phyloP scores from a whole-genome alignment of 768 basidiomycete genomes.

The Leccinum broughii region DNA sequence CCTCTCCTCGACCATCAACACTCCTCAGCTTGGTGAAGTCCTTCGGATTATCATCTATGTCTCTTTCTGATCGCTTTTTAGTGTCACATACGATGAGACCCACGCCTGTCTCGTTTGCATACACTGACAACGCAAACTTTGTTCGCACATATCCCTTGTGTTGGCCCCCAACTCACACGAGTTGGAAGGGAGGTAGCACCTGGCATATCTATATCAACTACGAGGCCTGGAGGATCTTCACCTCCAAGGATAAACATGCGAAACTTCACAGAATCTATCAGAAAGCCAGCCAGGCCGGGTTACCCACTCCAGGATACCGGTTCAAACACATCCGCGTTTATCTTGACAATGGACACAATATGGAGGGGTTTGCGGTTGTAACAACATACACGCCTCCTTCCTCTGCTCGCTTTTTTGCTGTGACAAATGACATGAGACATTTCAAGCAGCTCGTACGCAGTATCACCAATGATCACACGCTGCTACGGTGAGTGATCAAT shows the following conservation, averaged over 20 bases:
- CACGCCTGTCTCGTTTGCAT: neutral
- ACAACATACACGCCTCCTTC: neutral
- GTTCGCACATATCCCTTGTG: neutral
- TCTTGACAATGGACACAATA: fast-evolving
- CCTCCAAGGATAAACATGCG: neutral
- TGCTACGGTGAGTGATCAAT: neutral
- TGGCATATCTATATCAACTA: neutral
- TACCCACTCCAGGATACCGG: neutral
- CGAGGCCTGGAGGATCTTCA: slow-evolving; percentile 1
- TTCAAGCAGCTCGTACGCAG: neutral
- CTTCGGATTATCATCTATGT: neutral
- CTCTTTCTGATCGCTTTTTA: neutral
- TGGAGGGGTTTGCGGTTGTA: neutral
- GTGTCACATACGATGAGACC: neutral
- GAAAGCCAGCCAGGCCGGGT: fast-evolving
- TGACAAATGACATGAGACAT: neutral
- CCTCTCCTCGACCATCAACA: neutral
- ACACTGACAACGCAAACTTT: neutral
- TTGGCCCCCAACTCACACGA: fast-evolving
- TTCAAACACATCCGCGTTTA: neutral
- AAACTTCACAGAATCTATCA: neutral
- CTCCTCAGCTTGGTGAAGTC: neutral
- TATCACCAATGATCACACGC: neutral
- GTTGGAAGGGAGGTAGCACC: neutral
- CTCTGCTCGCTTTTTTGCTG: neutral